Conservation (phyloP, 2,329 filamentous ascomycete genomes). For the Leptographium wingfieldii region DNA sequence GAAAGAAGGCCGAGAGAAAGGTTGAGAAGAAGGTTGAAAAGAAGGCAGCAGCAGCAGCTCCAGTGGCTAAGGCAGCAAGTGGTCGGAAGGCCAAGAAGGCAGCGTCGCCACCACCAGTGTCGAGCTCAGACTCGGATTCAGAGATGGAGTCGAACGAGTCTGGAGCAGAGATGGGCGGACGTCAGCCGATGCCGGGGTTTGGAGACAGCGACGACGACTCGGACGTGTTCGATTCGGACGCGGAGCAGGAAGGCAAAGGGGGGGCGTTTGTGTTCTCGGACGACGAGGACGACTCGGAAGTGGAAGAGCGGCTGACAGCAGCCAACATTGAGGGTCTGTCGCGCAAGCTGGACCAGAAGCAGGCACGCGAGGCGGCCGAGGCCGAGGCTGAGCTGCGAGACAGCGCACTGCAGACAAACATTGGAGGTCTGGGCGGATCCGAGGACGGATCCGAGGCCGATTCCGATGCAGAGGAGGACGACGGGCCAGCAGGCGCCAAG, state of each 20-base stretch:
- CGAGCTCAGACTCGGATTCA: slow-evolving; percentile 13
- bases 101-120: slow-evolving; percentile 6
- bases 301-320: slow-evolving; percentile 80
- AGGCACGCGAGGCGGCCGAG: slow-evolving; percentile 66
- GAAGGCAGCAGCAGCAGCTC: background rate
- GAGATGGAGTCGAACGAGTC: background rate
- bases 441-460: slow-evolving; percentile 30
- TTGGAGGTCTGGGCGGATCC: slow-evolving; percentile 51
- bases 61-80: slow-evolving; percentile 19
- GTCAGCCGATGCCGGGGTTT: slow-evolving; percentile 18
- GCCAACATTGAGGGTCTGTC: slow-evolving; percentile 93
- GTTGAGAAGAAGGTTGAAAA: background rate
- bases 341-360: slow-evolving; percentile 66
- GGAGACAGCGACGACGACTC: slow-evolving; percentile 30
- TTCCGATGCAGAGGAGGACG: background rate
- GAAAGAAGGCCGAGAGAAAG: background rate
- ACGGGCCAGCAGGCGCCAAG: slow-evolving; percentile 41
- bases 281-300: slow-evolving; percentile 83
- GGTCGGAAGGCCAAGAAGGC: slow-evolving; percentile 22
- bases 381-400: slow-evolving; percentile 79
- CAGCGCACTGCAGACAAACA: slow-evolving; percentile 83
- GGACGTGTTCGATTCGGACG: slow-evolving; percentile 38
- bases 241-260: slow-evolving; percentile 41
- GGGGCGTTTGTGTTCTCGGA: slow-evolving; percentile 75
- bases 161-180: background rate